These are phyloP conservation scores for Hymenoscyphus albidus DNA, from an alignment of 2,329 filamentous ascomycete species.

Conservation along the genomic window DNA sequence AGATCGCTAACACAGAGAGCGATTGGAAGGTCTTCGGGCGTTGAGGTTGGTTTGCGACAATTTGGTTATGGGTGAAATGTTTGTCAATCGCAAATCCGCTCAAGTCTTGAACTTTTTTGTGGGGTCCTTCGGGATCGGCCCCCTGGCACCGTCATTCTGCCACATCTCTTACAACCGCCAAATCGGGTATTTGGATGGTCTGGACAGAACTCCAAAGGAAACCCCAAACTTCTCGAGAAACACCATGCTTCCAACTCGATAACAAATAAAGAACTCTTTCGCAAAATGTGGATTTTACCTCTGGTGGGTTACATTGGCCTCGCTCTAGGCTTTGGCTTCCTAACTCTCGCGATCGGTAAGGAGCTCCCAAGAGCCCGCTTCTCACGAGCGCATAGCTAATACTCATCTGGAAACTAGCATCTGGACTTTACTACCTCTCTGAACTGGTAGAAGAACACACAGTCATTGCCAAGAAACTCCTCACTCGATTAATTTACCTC, in stretches of 20 bases:
- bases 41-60: not conserved
- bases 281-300: conserved; percentile 82
- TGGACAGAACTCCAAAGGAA: not conserved
- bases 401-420: conserved; percentile 53
- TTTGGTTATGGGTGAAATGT: conserved; percentile 1
- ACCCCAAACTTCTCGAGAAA: conserved; percentile 7
- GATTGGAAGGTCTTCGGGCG: not conserved
- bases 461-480: conserved; percentile 81
- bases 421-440: conserved; percentile 96
- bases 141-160: conserved; percentile 10
- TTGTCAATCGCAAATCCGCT: not conserved
- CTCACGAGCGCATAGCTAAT: not conserved
- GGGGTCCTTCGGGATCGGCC: not conserved
- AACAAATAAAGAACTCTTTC: conserved; percentile 12
- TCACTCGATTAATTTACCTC: conserved; percentile 78
- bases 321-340: conserved; percentile 83
- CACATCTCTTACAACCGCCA: conserved; percentile 9
- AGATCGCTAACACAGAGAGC: not conserved
- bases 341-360: conserved; percentile 87
- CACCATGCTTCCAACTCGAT: conserved; percentile 27
- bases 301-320: conserved; percentile 86
- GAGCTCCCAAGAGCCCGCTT: conserved; percentile 10
- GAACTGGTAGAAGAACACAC: conserved; percentile 98
- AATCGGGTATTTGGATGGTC: not conserved
- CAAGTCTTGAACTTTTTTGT: conserved; percentile 17